Evolutionary conservation across 768 basidiomycete genomes (phyloP).

Genomic region (Trametes villosa): DNA sequence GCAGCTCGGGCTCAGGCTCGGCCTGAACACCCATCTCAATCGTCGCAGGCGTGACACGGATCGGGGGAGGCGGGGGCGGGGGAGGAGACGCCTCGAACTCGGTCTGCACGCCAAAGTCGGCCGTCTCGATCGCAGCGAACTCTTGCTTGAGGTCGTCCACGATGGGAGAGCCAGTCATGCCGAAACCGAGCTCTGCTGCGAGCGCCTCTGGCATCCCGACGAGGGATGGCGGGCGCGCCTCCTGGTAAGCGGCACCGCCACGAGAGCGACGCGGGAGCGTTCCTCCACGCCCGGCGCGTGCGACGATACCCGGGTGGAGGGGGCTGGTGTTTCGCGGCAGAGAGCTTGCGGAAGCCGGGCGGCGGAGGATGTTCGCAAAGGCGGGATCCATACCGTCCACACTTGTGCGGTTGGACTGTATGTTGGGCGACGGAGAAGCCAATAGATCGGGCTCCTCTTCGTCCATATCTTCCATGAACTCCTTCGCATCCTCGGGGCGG

Average conservation of each 20-base stretch:
- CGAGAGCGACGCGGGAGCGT: conserved; percentile 56
- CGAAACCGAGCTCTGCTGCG: conserved; percentile 56
- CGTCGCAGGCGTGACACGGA: conserved; percentile 35
- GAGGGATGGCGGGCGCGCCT: conserved; percentile 70
- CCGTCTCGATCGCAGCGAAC: conserved; percentile 45
- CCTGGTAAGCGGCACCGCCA: conserved; percentile 72
- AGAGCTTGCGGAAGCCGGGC: conserved; percentile 48
- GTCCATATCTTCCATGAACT: conserved; percentile 52
- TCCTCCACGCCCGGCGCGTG: conserved; percentile 52
- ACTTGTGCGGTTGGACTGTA: conserved; percentile 65
- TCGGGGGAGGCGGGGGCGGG: conserved; percentile 27
- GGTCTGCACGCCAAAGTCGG: conserved; percentile 71
- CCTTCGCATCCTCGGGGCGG: conserved; percentile 37
- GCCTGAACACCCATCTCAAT: conserved; percentile 41
- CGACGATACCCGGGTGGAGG: conserved; percentile 60
- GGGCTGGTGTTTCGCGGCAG: conserved; percentile 58
- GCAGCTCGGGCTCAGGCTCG: conserved; percentile 32
- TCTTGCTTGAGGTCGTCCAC: conserved; percentile 46
- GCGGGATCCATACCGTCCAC: conserved; percentile 88
- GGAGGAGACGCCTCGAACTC: conserved; percentile 49
- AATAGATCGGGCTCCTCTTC: conserved; percentile 32
- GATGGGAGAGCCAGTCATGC: conserved; percentile 45
- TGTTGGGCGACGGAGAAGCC: conserved; percentile 45
- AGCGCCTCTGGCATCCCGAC: conserved; percentile 75
- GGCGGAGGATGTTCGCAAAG: conserved; percentile 79